phyloP scores from a whole-genome alignment of 306 rosid species.

The Ormosia emarginata region DNA sequence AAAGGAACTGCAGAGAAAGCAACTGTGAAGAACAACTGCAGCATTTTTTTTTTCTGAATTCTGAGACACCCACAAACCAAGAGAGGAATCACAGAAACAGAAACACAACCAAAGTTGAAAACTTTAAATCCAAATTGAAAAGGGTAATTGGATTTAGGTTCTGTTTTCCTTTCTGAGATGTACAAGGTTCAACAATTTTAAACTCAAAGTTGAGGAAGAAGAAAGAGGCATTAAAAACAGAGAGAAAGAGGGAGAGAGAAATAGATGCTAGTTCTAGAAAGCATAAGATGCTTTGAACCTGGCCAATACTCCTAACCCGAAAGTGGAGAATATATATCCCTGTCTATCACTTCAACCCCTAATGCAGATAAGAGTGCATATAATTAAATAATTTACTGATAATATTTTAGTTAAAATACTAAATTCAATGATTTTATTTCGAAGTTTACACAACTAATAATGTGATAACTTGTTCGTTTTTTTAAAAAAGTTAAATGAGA shows the following conservation, averaged over 20 bases:
- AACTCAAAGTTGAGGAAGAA: neutral
- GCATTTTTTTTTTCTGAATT: conserved; percentile 23
- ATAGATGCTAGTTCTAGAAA: neutral
- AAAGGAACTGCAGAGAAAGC: conserved; percentile 79
- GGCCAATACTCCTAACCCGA: neutral
- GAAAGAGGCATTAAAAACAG: neutral
- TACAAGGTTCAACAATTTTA: no score
- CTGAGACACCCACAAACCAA: neutral
- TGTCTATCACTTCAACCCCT: neutral
- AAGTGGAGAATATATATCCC: neutral
- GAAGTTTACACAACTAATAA: no score
- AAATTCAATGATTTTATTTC: no score
- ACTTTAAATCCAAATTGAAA: neutral
- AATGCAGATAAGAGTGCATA: neutral
- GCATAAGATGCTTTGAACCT: neutral
- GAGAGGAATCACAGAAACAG: neutral
- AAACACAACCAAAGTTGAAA: neutral
- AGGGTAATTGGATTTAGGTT: neutral
- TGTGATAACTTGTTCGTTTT: no score
- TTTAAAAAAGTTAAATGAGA: no score
- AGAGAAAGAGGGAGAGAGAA: neutral
- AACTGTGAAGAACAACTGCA: conserved; percentile 66
- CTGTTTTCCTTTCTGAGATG: neutral
- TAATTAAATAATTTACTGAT: no score
- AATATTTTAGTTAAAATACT: no score